Conservation (phyloP, 495 filamentous ascomycete genomes). For the Podospora sp. region DNA sequence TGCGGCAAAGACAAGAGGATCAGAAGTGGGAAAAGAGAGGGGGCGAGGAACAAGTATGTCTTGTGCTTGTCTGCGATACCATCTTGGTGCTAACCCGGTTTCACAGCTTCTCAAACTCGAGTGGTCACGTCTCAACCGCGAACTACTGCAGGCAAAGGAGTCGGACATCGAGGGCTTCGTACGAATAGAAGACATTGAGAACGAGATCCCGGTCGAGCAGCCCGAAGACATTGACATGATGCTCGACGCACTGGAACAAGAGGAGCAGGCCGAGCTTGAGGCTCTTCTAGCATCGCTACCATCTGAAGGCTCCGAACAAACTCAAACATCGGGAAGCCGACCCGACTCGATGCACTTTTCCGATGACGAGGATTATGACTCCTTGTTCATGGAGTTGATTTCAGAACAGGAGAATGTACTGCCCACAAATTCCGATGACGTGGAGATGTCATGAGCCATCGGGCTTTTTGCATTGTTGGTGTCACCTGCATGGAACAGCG, state of each 20-base stretch:
- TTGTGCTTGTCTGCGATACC: neutral
- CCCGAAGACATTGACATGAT: constrained; percentile 44
- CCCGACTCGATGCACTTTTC: constrained; percentile 36
- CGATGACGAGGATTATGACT: constrained; percentile 65
- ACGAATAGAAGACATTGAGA: constrained; percentile 47
- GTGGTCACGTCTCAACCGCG: constrained; percentile 44
- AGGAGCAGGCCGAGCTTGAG: constrained; percentile 62
- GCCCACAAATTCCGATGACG: constrained; percentile 23
- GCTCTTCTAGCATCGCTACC: constrained; percentile 49
- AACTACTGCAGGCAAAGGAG: constrained; percentile 50
- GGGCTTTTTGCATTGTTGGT: neutral
- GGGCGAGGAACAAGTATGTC: constrained; percentile 74
- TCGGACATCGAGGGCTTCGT: constrained; percentile 52
- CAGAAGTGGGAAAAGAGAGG: constrained; percentile 64
- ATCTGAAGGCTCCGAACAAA: neutral
- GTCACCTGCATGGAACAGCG: constrained; percentile 4
- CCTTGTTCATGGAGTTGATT: constrained; percentile 56
- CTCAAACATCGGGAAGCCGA: neutral
- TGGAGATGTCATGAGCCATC: constrained; percentile 37
- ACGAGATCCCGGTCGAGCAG: constrained; percentile 42
- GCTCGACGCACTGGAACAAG: constrained; percentile 49
- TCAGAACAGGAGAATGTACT: constrained; percentile 15
- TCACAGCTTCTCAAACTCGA: constrained; percentile 52
- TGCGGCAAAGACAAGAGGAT: constrained; percentile 72
- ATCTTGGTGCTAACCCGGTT: constrained; percentile 23